These are phyloP conservation scores for Pleurotus ostreatus DNA, from an alignment of 768 basidiomycete species.

Conservation along the genomic window DNA sequence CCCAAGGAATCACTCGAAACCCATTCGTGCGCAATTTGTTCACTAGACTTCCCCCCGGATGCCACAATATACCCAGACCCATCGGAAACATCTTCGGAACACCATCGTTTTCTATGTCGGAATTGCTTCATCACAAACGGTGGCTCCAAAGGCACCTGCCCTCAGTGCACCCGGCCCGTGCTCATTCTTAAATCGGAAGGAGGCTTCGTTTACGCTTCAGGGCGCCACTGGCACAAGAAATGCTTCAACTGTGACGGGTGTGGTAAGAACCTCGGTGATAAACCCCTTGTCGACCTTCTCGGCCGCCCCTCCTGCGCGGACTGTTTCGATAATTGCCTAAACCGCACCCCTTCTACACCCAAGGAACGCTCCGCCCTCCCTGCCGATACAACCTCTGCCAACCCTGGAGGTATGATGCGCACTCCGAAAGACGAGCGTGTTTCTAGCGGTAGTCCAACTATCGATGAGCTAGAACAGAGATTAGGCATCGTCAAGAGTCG, in stretches of 20 bases:
- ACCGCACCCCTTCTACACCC: slow-evolving; percentile 45
- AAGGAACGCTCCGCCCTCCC: slow-evolving; percentile 23
- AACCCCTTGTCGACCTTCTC: slow-evolving; percentile 79
- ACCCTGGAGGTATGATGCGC: slow-evolving; percentile 42
- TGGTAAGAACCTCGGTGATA: slow-evolving; percentile 65
- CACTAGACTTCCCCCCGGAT: slow-evolving; percentile 67
- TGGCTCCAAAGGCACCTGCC: slow-evolving; percentile 74
- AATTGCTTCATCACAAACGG: slow-evolving; percentile 69
- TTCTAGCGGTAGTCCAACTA: slow-evolving; percentile 53
- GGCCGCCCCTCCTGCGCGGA: slow-evolving; percentile 76
- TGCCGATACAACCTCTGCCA: slow-evolving; percentile 17
- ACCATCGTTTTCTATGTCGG: slow-evolving; percentile 66
- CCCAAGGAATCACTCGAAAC: slow-evolving; percentile 69
- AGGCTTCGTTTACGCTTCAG: slow-evolving; percentile 67
- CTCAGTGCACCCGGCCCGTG: slow-evolving; percentile 64
- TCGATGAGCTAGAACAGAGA: slow-evolving; percentile 61
- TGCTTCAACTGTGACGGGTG: slow-evolving; percentile 79
- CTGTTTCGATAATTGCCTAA: slow-evolving; percentile 77
- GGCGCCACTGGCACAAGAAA: slow-evolving; percentile 74
- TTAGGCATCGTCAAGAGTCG: slow-evolving; percentile 52
- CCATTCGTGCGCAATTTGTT: slow-evolving; percentile 67
- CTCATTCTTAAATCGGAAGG: slow-evolving; percentile 75
- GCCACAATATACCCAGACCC: slow-evolving; percentile 85
- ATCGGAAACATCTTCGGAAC: slow-evolving; percentile 23
- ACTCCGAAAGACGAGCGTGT: slow-evolving; percentile 31